phyloP scores from a whole-genome alignment of 2,329 filamentous ascomycete species.

The Akanthomyces uredinophilus region DNA sequence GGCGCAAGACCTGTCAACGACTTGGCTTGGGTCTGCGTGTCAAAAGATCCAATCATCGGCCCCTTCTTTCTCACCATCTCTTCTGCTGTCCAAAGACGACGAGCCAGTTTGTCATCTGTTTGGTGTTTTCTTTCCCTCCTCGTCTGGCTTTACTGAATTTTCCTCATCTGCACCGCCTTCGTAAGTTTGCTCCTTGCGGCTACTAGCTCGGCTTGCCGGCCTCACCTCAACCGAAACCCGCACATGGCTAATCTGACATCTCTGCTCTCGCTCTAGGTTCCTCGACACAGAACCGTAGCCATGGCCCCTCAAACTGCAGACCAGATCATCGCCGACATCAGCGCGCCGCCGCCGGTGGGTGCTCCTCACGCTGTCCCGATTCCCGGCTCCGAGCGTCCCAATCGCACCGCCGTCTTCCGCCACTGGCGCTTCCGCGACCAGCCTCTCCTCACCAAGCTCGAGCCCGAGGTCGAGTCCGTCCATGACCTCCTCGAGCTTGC shows the following conservation, averaged over 20 bases:
- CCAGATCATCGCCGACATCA: constrained; percentile 39
- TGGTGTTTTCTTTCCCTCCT: background rate
- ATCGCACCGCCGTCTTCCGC: constrained; percentile 72
- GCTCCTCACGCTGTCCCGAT: constrained; percentile 73
- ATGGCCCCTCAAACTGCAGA: constrained; percentile 9
- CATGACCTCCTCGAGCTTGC: constrained; percentile 77
- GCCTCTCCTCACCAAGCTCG: constrained; percentile 64
- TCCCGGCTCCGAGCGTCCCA: constrained; percentile 67
- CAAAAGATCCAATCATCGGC: constrained; percentile 5
- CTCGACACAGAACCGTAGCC: constrained; percentile 26
- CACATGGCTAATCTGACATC: background rate
- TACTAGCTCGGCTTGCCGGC: background rate
- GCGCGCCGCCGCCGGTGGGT: constrained; percentile 63
- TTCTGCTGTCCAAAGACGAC: constrained; percentile 6
- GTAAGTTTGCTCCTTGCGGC: background rate
- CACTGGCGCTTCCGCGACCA: constrained; percentile 73
- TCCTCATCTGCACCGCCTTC: background rate
- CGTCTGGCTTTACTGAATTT: background rate
- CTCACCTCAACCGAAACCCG: background rate
- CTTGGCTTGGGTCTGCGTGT: background rate
- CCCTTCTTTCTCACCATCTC: background rate
- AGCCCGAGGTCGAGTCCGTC: constrained; percentile 64
- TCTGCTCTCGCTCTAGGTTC: background rate
- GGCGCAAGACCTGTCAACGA: constrained; percentile 1
- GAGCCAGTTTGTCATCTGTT: constrained; percentile 4